A percentile compares a stretch with the other conserved stretches of the same genome.
Evolutionary conservation across 371 early-diverging fungal species (phyloP).

Genomic region (Rhizopus arrhizus): DNA sequence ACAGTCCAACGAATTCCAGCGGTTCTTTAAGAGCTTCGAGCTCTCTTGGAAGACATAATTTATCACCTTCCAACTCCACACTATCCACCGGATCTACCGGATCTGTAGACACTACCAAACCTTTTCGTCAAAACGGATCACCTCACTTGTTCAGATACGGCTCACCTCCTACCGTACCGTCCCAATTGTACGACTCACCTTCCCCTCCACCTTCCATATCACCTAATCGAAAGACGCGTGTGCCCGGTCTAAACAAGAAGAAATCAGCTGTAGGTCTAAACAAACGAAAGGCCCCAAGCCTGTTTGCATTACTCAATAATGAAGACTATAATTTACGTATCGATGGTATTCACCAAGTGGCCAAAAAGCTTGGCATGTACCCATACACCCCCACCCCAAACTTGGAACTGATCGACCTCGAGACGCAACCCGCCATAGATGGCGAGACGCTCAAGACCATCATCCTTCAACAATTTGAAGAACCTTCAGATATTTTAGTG

Average conservation of each 20-base stretch:
- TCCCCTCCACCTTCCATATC: constrained; percentile 22
- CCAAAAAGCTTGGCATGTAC: constrained; percentile 31
- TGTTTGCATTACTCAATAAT: constrained; percentile 33
- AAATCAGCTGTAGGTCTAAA: constrained; percentile 36
- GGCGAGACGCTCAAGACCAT: constrained; percentile 34
- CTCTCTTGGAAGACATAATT: constrained; percentile 38
- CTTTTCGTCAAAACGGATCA: constrained; percentile 79
- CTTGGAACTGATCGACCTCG: constrained; percentile 30
- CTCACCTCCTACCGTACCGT: too few species aligned
- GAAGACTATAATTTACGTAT: constrained; percentile 34
- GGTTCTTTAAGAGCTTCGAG: constrained; percentile 34
- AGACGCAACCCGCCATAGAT: constrained; percentile 30
- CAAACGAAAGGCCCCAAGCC: constrained; percentile 34
- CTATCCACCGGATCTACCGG: constrained; percentile 28
- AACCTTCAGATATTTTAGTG: constrained; percentile 22
- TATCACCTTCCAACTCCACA: constrained; percentile 40
- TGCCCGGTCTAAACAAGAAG: constrained; percentile 37
- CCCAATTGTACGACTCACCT: constrained; percentile 45
- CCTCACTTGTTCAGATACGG: constrained; percentile 65
- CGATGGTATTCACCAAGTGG: constrained; percentile 37
- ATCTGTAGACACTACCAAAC: constrained; percentile 13
- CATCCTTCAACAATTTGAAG: constrained; percentile 31
- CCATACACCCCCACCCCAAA: constrained; percentile 24
- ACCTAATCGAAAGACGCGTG: constrained; percentile 38
- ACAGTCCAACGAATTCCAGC: constrained; percentile 38